These are phyloP conservation scores for Niveomyces coronatus DNA, from an alignment of 2,329 filamentous ascomycete genomes.

Conservation along the genomic window DNA sequence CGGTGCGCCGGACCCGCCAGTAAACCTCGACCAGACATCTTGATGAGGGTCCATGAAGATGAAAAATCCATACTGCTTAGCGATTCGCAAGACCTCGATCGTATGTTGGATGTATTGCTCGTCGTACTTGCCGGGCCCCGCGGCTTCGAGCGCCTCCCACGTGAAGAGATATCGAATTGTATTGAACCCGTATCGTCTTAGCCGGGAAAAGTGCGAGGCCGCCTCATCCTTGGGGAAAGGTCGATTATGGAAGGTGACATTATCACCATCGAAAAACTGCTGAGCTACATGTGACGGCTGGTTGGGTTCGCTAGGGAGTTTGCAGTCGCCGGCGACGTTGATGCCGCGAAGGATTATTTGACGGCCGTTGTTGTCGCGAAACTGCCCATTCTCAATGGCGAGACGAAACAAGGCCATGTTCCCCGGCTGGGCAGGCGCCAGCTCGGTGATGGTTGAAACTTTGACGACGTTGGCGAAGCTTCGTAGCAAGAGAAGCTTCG, in stretches of 20 bases:
- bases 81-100: conserved; percentile 70
- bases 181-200: conserved; percentile 90
- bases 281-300: conserved; percentile 68
- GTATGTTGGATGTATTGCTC: conserved; percentile 90
- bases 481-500: no score
- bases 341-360: conserved; percentile 87
- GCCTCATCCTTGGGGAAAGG: conserved; percentile 80
- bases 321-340: conserved; percentile 85
- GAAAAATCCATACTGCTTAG: conserved; percentile 87
- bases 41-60: conserved; percentile 99
- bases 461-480: no score
- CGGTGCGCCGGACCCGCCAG: conserved; percentile 87
- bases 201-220: conserved; percentile 71
- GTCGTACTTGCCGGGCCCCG: conserved; percentile 84
- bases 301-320: conserved; percentile 73
- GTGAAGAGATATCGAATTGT: conserved; percentile 95
- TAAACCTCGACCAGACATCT: conserved; percentile 95
- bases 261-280: conserved; percentile 86
- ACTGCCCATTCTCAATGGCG: conserved; percentile 73
- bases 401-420: conserved; percentile 66
- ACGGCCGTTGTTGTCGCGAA: conserved; percentile 71
- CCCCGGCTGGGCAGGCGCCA: no score
- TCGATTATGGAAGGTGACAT: conserved; percentile 76
- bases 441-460: no score
- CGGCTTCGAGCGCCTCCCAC: conserved; percentile 96